These are phyloP conservation scores for Gelatoporia subvermispora DNA, from an alignment of 768 basidiomycete genomes.

Conservation along the genomic window DNA sequence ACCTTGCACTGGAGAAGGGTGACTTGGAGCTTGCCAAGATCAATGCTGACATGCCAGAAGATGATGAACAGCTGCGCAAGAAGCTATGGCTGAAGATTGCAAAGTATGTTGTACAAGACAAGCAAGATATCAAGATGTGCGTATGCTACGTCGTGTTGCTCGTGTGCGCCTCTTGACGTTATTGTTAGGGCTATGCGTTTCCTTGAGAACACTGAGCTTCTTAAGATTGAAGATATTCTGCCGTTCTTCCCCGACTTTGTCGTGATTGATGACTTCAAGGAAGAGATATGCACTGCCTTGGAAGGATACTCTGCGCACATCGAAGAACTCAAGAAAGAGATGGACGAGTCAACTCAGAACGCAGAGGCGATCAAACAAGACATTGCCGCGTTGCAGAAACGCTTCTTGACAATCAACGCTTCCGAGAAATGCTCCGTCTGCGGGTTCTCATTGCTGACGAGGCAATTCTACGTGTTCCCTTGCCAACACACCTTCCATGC, in stretches of 20 bases:
- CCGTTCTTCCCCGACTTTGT: constrained; percentile 99
- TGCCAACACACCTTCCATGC: constrained; percentile 98
- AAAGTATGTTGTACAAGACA: constrained; percentile 96
- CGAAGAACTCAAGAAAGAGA: constrained; percentile 83
- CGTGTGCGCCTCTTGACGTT: background rate
- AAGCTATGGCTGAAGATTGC: constrained; percentile 98
- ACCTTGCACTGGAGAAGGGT: constrained; percentile 89
- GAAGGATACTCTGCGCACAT: constrained; percentile 94
- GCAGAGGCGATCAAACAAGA: constrained; percentile 94
- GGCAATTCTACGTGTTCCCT: constrained; percentile 98
- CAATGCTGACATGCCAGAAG: constrained; percentile 90
- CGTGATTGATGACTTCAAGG: constrained; percentile 98
- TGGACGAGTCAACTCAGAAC: constrained; percentile 91
- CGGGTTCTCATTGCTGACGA: constrained; percentile 64
- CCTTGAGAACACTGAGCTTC: constrained; percentile 86
- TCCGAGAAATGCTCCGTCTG: constrained; percentile 86
- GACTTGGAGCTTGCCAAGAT: constrained; percentile 93
- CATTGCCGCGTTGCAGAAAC: constrained; percentile 75
- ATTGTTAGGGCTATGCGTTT: constrained; percentile 85
- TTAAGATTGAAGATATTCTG: constrained; percentile 97
- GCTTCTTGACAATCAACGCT: constrained; percentile 89
- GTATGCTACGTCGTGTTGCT: constrained; percentile 28
- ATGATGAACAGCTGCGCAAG: constrained; percentile 81
- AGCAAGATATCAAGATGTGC: constrained; percentile 96
- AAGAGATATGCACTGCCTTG: constrained; percentile 93